Conservation (phyloP, 768 basidiomycete genomes). For the Auriscalpium orientale region DNA sequence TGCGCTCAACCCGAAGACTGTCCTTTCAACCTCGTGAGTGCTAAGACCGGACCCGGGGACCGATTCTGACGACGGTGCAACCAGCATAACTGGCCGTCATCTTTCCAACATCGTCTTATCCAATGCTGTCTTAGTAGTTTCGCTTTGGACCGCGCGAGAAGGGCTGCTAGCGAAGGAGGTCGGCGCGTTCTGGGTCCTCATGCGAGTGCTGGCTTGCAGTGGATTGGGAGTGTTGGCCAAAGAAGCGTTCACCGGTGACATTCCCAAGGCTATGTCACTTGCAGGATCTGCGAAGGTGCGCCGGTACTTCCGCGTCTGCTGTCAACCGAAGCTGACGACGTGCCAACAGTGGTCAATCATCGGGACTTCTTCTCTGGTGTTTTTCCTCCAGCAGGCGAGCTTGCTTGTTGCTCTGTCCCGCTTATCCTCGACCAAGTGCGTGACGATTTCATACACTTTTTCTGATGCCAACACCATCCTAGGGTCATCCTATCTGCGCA, state of each 20-base stretch:
- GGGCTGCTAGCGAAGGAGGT: slow-evolving; percentile 59
- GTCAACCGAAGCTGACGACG: neutral
- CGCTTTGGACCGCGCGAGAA: slow-evolving; percentile 58
- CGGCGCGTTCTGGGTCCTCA: slow-evolving; percentile 69
- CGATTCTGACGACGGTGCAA: neutral
- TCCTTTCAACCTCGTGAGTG: slow-evolving; percentile 18
- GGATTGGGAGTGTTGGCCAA: slow-evolving; percentile 57
- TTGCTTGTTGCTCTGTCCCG: slow-evolving; percentile 64
- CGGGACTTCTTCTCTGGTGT: slow-evolving; percentile 55
- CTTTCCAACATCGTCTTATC: slow-evolving; percentile 42
- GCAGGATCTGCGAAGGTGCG: slow-evolving; percentile 39
- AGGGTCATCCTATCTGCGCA: slow-evolving; percentile 67
- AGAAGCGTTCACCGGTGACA: slow-evolving; percentile 48
- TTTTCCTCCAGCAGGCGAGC: slow-evolving; percentile 62
- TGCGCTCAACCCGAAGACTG: slow-evolving; percentile 19
- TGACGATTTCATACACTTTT: neutral
- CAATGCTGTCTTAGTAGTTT: slow-evolving; percentile 56
- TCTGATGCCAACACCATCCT: slow-evolving; percentile 2
- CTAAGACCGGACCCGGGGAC: neutral
- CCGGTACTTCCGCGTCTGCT: neutral
- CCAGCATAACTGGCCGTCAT: slow-evolving; percentile 7
- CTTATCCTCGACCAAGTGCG: slow-evolving; percentile 60
- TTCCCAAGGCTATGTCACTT: slow-evolving; percentile 44
- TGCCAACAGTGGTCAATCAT: slow-evolving; percentile 58
- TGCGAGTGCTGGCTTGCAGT: slow-evolving; percentile 66